Base-by-base conservation (phyloP, 805 yeast genomes). In the Candida dendrica region DNA sequence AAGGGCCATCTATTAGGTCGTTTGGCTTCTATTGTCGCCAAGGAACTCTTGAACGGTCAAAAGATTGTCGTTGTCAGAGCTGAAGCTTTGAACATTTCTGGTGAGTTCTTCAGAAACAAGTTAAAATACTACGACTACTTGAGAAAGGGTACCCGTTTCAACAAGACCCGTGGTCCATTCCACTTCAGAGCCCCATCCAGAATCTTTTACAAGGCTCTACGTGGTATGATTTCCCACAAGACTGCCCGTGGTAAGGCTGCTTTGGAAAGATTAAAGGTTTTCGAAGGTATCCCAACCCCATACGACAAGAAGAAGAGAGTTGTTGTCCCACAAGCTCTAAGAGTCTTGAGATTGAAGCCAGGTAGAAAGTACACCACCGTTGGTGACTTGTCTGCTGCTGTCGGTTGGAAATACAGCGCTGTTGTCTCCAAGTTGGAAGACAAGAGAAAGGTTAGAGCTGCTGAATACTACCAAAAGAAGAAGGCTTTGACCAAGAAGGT, bases 181-280 rank as follows among this genome's bases (percentile, higher is more conserved):
- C 99, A 93, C 74, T 93, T 93, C 96, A 93, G 98, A 78, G 99
- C 99, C 54, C 99, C 99, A 74, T 90, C 98, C 54, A 89, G 98
- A 79, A 91, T 93, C 76, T 89, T 93, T 77, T 90, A 90, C 95
- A 93, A 93, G 85, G 97, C 99, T 67, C 75, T 93, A 71, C 86
- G 96, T 72, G 99, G 99, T 78, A 93, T 93, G 99, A 77, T 93
- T 66, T 78, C 96, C 71, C 98, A 93, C 90, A 93, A 93, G 89
- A 93, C 98, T 61, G 93, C 98, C 63, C 93, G 98, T 77, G 99
- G 99, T 76, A 85, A 87, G 80, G 98, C 98, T 69, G 99, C 99
- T 65, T 75, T 93, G 68, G 98, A 90, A 80, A 90, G 97, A 79
- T 86, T 93, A 65, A 88, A 93, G 91, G 98, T 91, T 62, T 93